Evolutionary conservation across 176 grass and related monocot species (phyloP), one percentile per base, ranked within the genome.

Genomic region (Rhynchospora breviuscula): DNA sequence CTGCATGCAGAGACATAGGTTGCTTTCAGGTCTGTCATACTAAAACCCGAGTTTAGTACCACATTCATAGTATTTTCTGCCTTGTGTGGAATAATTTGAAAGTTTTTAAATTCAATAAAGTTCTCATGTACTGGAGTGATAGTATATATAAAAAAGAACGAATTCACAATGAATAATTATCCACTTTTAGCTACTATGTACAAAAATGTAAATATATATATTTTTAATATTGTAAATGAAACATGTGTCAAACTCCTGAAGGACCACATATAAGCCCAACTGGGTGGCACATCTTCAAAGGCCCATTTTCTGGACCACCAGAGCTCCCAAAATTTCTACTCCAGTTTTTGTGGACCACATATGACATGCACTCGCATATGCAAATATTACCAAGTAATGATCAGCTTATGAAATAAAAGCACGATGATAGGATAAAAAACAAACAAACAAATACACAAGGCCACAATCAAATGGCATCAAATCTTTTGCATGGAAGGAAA

Each of bases 1-100:
- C 47, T 65, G 80, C 80, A 26, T 82, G 80, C 80, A 82, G 46
- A 67, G 80, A 82, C 21, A 31, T 14, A 18, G 80, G 80, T 65
- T 82, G 80, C 40, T 82, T 82, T 25, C 80, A 82, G 80, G 80
- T 82, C 18, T 47, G 25, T 77, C 14, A 22, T 22, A 49, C 26
- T 33, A 18, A 33, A 35, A 31, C 63, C 23, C 23, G 6, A 31
- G 5, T 67, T 17, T 14, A 35, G 29, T 35, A 67, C 31, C 7
- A 40, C 5, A 33, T 67, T 10, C 1, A 35, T 35, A 67, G 12
- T 11, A 33, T 7, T 67, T 40, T 1, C 64, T 67, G 29, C 22
- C 33, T 66, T 66, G 33, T 66, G 33, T 29, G 10, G 11, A 66
- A 66, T 31, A 33, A 66, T 33, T 11, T 15, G 63, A 15, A 66